Base-by-base conservation (phyloP, 2,329 filamentous ascomycete species). In the Fusarium tanahbumbuense region DNA sequence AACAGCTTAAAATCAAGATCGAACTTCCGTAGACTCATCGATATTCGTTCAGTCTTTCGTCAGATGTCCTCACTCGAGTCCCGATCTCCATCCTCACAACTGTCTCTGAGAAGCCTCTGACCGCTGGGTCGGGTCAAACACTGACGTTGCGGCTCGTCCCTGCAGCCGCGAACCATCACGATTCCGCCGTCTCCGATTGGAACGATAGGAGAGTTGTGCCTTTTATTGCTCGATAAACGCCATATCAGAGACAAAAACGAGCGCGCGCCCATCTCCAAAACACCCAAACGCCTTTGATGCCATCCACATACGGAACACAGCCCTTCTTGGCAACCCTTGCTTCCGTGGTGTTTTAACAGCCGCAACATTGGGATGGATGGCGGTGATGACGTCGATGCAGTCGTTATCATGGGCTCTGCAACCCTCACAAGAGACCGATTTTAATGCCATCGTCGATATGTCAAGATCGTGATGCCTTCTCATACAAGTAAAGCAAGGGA, bases 11-110 rank as follows among this genome's bases (percentile, higher is more conserved):
- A 56, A 45, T 40, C 54, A 60, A 58, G 54, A 73, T 72, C 70
- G 70, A 56, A 63, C 45, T 64, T 72, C 46, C 22, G 23, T 58
- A 57, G 53, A 44, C 55, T 58, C 66, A 72, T 72, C 69, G 69
- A 59, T 44, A 25, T 28, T 50, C 28, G 40, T 22, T 47, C 32
- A 57, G 25, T 30, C 50, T 60, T 56, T 49, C 65, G 32, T 56
- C 48, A 55, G 34, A 49, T 50, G 50, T 55, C 28, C 34, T 65
- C 67, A 54, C 68, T 61, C 12, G 32, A 62, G 44, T 48, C 42
- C 55, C 62, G 62, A 70, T 70, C 61, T 28, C 27, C 34, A 40
- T 50, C 22, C 16, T 16, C 23, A 45, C 28, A 23, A 41, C 12
- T 53, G 42, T 50, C 44, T 61, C 57, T 63, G 15, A 53, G 23